phyloP scores from a whole-genome alignment of 129 eudicot genomes.

The Dittrichia graveolens region DNA sequence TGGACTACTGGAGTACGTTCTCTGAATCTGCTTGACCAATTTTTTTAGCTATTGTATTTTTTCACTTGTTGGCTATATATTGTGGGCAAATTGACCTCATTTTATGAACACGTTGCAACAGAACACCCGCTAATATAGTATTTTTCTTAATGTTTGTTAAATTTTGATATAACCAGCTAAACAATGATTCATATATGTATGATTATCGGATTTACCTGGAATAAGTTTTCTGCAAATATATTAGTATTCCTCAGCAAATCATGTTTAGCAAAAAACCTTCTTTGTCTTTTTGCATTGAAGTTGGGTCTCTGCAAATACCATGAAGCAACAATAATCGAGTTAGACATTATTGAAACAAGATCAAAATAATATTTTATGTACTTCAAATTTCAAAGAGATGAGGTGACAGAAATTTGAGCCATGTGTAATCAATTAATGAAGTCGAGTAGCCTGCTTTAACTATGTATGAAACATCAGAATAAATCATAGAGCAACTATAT shows the following conservation, averaged over 20 bases:
- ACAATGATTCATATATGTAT: neutral
- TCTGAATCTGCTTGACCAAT: neutral
- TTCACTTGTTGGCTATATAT: neutral
- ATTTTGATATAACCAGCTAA: neutral
- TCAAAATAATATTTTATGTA: neutral
- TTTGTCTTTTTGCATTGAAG: slow-evolving; percentile 41
- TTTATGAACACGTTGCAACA: neutral
- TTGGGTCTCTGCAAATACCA: slow-evolving; percentile 56
- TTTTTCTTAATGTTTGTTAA: neutral
- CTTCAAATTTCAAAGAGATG: neutral
- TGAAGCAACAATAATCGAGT: slow-evolving; percentile 15
- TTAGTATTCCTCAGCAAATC: slow-evolving; percentile 58
- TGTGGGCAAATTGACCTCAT: slow-evolving; percentile 2
- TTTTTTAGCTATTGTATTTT: neutral
- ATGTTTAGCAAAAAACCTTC: slow-evolving; percentile 48
- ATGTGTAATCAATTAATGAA: too few relatives aligned
- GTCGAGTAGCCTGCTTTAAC: too few relatives aligned
- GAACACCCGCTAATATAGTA: slow-evolving; percentile 6
- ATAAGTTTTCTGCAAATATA: slow-evolving; percentile 62
- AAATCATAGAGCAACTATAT: too few relatives aligned
- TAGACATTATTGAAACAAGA: neutral
- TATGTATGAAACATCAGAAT: too few relatives aligned
- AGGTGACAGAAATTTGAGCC: too few relatives aligned
- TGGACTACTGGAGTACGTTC: neutral
- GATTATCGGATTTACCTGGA: slow-evolving; percentile 45